A percentile compares a stretch with the other conserved stretches of the same genome.
Evolutionary conservation across 306 rosid species (phyloP).

Genomic region (Malus sylvestris): DNA sequence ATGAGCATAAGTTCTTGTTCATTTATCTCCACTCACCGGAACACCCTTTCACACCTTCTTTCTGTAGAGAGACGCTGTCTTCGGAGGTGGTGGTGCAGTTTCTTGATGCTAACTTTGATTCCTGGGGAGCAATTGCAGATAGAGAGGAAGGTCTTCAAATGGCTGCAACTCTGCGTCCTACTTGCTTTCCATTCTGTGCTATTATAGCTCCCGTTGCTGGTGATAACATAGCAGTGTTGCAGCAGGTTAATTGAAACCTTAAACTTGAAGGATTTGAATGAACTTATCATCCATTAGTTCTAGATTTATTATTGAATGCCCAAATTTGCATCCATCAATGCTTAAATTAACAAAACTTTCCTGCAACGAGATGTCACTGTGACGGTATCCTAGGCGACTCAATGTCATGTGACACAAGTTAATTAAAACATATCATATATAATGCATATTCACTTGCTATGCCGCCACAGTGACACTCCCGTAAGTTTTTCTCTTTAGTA

Average conservation of each 20-base stretch:
- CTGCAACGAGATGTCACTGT: background rate
- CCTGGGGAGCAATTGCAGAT: constrained; percentile 59
- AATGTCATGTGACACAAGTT: background rate
- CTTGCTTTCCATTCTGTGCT: constrained; percentile 63
- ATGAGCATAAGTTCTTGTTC: constrained; percentile 63
- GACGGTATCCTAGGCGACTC: background rate
- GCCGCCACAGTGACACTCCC: background rate
- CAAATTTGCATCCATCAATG: background rate
- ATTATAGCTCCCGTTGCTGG: constrained; percentile 47
- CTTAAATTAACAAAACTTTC: background rate
- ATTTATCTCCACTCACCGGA: constrained; percentile 73
- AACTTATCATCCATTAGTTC: background rate
- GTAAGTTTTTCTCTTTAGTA: background rate
- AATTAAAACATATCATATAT: background rate
- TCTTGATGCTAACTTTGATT: constrained; percentile 74
- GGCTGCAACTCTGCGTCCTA: constrained; percentile 48
- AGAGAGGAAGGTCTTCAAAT: constrained; percentile 57
- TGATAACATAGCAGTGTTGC: constrained; percentile 48
- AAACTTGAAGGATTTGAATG: background rate
- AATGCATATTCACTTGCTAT: background rate
- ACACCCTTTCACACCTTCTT: constrained; percentile 50
- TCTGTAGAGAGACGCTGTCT: constrained; percentile 61
- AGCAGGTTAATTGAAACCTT: constrained; percentile 46
- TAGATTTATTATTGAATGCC: background rate
- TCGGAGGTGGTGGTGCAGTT: constrained; percentile 55